These are phyloP conservation scores for Kockovaella imperatae DNA, from an alignment of 768 basidiomycete species.

Conservation along the genomic window DNA sequence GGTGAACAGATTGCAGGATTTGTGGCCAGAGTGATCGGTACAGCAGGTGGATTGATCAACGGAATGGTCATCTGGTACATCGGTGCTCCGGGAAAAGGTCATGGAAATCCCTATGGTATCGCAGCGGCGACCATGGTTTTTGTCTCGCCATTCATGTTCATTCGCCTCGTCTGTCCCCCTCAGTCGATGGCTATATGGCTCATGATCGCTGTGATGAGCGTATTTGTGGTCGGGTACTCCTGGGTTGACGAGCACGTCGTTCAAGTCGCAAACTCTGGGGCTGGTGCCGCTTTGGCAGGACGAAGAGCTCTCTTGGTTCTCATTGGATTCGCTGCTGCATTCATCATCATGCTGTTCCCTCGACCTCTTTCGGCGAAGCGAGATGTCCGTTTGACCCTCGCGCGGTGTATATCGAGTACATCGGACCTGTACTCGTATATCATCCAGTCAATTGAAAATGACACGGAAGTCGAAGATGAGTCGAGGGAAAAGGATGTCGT, in stretches of 20 bases:
- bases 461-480: constrained; percentile 22
- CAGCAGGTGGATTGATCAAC: constrained; percentile 28
- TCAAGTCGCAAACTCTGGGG: constrained; percentile 50
- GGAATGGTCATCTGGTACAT: constrained; percentile 45
- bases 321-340: constrained; percentile 52
- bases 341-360: constrained; percentile 54
- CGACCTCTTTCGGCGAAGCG: constrained; percentile 50
- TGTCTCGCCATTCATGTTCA: constrained; percentile 51
- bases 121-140: constrained; percentile 51
- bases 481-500: constrained; percentile 15
- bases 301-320: constrained; percentile 51
- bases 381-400: constrained; percentile 49
- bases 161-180: constrained; percentile 50
- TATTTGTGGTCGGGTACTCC: constrained; percentile 54
- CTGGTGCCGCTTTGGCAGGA: constrained; percentile 55
- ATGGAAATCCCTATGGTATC: constrained; percentile 54
- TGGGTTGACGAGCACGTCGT: constrained; percentile 54
- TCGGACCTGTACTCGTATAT: constrained; percentile 47
- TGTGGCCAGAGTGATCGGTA: constrained; percentile 35
- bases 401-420: constrained; percentile 47
- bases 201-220: constrained; percentile 42
- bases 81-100: constrained; percentile 45
- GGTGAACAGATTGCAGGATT: constrained; percentile 55
- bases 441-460: constrained; percentile 44
- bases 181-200: constrained; percentile 28